Evolutionary conservation across 78 protist species (phyloP).

Genomic region (slime mould (Dictyostelium discoideum)): DNA sequence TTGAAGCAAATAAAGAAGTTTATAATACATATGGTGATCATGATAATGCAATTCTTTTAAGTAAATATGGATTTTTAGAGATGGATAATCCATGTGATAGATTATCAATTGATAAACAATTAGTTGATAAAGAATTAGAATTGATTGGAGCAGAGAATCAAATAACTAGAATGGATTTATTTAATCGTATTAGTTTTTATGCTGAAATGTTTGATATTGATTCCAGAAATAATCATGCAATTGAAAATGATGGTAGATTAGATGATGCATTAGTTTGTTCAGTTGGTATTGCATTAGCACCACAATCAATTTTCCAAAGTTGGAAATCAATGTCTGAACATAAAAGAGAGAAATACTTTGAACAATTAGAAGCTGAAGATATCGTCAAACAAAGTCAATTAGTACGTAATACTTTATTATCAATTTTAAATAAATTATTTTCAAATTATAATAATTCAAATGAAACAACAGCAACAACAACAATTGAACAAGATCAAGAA

Average conservation of each 20-base stretch:
- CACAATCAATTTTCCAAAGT: not conserved
- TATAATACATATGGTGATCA: slow-evolving; percentile 79
- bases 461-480: not conserved
- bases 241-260: slow-evolving; percentile 12
- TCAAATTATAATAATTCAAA: not conserved
- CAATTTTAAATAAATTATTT: slow-evolving; percentile 10
- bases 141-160: not conserved
- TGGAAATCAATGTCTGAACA: slow-evolving; percentile 11
- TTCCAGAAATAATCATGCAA: slow-evolving; percentile 35
- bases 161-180: not conserved
- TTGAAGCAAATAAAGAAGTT: slow-evolving; percentile 3
- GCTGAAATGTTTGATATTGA: slow-evolving; percentile 40
- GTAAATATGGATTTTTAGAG: slow-evolving; percentile 75
- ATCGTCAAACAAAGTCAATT: not conserved
- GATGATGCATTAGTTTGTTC: slow-evolving; percentile 61
- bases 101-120: not conserved
- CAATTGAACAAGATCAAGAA: slow-evolving; percentile 1
- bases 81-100: slow-evolving; percentile 74
- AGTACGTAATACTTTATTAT: not conserved
- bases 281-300: not conserved
- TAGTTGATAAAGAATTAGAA: slow-evolving; percentile 9
- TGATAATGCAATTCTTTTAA: slow-evolving; percentile 29
- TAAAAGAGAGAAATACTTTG: slow-evolving; percentile 21
- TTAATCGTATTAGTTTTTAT: slow-evolving; percentile 33
- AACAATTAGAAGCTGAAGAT: slow-evolving; percentile 31